A percentile compares a stretch with the other conserved stretches of the same genome.
phyloP scores from a whole-genome alignment of 345 rosid species.

The Geranium rotundifolium region DNA sequence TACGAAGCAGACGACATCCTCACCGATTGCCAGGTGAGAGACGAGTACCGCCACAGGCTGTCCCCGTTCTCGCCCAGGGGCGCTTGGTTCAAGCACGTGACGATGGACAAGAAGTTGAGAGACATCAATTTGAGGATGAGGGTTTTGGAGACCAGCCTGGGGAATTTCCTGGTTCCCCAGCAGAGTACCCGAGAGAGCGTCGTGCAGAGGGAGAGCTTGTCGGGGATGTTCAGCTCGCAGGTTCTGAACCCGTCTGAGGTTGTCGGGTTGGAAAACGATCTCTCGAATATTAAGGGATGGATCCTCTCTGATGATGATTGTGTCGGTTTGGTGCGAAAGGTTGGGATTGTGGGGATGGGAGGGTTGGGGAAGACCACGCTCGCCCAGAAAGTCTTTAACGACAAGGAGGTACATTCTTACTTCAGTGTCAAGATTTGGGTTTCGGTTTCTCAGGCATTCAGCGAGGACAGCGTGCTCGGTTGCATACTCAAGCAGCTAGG shows the following conservation, averaged over 20 bases:
- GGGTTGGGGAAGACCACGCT: constrained; percentile 24
- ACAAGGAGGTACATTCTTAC: constrained; percentile 6
- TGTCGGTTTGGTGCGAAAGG: background rate
- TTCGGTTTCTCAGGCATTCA: constrained; percentile 18
- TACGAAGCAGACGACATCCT: constrained; percentile 22
- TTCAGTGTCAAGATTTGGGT: constrained; percentile 25
- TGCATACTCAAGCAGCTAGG: constrained; percentile 19
- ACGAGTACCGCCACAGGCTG: constrained; percentile 4
- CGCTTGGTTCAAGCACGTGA: constrained; percentile 2
- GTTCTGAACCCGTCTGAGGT: constrained; percentile 11
- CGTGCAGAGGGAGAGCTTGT: background rate
- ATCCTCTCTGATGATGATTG: background rate
- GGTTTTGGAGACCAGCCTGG: background rate
- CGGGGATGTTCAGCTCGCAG: constrained; percentile 11
- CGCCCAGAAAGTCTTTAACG: constrained; percentile 15
- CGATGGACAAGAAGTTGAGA: constrained; percentile 14
- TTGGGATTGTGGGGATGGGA: constrained; percentile 25
- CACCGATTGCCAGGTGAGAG: constrained; percentile 16
- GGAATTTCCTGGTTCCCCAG: background rate
- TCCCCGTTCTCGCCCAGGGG: constrained; percentile 1
- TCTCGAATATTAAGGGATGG: constrained; percentile 19
- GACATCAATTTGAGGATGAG: constrained; percentile 8
- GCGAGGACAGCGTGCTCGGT: constrained; percentile 16
- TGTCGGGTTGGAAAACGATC: constrained; percentile 18
- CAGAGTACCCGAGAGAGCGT: background rate